Evolutionary conservation across 2,329 filamentous ascomycete species (phyloP).

Genomic region (Zasmidium cellare): DNA sequence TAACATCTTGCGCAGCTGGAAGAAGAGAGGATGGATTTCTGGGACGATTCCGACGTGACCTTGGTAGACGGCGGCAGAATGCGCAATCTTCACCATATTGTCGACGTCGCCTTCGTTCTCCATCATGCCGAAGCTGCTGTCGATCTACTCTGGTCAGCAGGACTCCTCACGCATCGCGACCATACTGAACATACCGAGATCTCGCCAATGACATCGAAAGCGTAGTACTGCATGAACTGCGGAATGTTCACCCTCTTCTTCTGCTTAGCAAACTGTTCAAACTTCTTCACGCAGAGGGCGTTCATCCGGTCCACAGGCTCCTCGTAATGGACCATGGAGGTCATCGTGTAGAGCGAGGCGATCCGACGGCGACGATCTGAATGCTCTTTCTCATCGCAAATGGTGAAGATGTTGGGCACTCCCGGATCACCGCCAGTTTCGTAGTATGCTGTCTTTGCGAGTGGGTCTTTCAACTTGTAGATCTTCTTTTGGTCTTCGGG

Average conservation of each 20-base stretch:
- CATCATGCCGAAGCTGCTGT: slow-evolving; percentile 40
- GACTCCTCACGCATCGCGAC: too few relatives aligned
- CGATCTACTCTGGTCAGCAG: too few relatives aligned
- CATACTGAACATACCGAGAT: slow-evolving; percentile 37
- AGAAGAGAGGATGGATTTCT: slow-evolving; percentile 26
- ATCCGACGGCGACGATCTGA: neutral
- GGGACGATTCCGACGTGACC: slow-evolving; percentile 43
- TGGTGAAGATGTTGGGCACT: neutral
- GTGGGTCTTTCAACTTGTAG: slow-evolving; percentile 1
- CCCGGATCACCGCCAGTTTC: neutral
- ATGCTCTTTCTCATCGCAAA: neutral
- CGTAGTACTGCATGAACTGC: slow-evolving; percentile 43
- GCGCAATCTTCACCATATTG: slow-evolving; percentile 38
- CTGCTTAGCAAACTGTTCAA: neutral
- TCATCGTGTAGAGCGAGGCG: neutral
- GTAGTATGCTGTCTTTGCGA: slow-evolving; percentile 8
- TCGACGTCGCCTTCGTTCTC: slow-evolving; percentile 29
- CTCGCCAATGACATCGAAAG: slow-evolving; percentile 43
- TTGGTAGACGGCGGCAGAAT: slow-evolving; percentile 34
- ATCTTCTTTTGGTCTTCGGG: slow-evolving; percentile 2
- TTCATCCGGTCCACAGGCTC: slow-evolving; percentile 1
- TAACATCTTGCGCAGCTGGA: neutral
- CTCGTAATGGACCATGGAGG: neutral
- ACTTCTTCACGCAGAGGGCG: neutral
- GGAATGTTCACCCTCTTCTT: slow-evolving; percentile 24